phyloP scores from a whole-genome alignment of 306 rosid species.

The Malus fusca region DNA sequence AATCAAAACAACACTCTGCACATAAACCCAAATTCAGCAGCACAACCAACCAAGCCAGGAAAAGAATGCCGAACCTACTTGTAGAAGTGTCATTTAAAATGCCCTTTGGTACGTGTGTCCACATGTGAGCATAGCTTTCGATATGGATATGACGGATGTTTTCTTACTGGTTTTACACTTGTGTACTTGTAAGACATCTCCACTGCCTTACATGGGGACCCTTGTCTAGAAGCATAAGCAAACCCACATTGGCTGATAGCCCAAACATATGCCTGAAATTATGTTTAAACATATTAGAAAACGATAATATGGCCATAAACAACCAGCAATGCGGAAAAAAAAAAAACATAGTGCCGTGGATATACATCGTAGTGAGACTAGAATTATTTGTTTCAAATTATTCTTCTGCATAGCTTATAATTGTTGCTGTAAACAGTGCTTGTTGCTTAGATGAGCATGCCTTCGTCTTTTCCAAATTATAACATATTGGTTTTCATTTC shows the following conservation, averaged over 20 bases:
- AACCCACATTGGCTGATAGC: constrained; percentile 51
- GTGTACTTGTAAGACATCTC: constrained; percentile 76
- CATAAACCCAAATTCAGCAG: constrained; percentile 37
- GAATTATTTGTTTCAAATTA: neutral
- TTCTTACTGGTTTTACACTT: constrained; percentile 36
- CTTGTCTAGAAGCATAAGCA: constrained; percentile 72
- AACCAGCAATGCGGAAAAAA: neutral
- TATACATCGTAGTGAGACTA: neutral
- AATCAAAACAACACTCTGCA: constrained; percentile 42
- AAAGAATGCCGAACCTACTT: constrained; percentile 4
- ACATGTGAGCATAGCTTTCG: constrained; percentile 16
- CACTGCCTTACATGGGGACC: constrained; percentile 49
- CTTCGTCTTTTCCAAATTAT: neutral
- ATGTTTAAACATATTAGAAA: constrained; percentile 1
- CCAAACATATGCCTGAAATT: constrained; percentile 62
- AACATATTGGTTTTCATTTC: neutral
- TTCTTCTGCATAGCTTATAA: neutral
- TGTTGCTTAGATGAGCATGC: neutral
- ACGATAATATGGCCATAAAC: neutral
- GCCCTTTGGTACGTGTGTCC: constrained; percentile 18
- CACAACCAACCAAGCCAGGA: constrained; percentile 34
- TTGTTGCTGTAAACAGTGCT: neutral
- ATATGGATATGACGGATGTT: constrained; percentile 14
- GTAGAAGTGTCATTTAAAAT: constrained; percentile 16
- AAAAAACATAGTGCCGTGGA: neutral